A percentile compares a stretch with the other conserved stretches of the same genome.
phyloP scores from a whole-genome alignment of 345 rosid species.

The Rhizophora apiculata region DNA sequence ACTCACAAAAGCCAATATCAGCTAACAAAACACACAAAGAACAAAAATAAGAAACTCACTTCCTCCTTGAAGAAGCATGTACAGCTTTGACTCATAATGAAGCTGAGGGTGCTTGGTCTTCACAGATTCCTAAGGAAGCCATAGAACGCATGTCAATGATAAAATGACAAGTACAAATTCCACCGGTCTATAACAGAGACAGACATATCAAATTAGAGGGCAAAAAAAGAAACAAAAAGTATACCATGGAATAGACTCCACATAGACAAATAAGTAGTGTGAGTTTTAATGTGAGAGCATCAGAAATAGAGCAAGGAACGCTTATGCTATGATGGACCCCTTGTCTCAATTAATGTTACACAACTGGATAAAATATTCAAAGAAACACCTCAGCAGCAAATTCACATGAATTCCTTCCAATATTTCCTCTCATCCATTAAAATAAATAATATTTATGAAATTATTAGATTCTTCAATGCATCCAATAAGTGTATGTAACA shows the following conservation, averaged over 20 bases:
- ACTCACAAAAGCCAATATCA: neutral
- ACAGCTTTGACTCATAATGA: conserved; percentile 77
- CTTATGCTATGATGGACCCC: neutral
- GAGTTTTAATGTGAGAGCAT: no score
- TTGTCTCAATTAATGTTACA: neutral
- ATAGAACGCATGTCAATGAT: conserved; percentile 3
- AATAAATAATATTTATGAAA: neutral
- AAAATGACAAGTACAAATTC: neutral
- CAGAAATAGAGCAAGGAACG: no score
- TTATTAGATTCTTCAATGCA: neutral
- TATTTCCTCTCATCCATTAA: neutral
- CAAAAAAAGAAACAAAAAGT: no score
- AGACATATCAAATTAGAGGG: no score
- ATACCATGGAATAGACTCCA: no score
- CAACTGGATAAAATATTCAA: neutral
- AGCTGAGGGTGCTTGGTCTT: conserved; percentile 90
- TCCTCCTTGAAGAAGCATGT: conserved; percentile 89
- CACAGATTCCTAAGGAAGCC: conserved; percentile 54
- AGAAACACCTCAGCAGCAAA: neutral
- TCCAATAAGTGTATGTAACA: neutral
- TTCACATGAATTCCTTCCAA: neutral
- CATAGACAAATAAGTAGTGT: no score
- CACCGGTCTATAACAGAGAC: neutral
- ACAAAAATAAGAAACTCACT: conserved; percentile 40
- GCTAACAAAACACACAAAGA: neutral